Evolutionary conservation across 306 rosid species (phyloP), one percentile per base, ranked within the genome.

Genomic region (Echinosophora koreensis): DNA sequence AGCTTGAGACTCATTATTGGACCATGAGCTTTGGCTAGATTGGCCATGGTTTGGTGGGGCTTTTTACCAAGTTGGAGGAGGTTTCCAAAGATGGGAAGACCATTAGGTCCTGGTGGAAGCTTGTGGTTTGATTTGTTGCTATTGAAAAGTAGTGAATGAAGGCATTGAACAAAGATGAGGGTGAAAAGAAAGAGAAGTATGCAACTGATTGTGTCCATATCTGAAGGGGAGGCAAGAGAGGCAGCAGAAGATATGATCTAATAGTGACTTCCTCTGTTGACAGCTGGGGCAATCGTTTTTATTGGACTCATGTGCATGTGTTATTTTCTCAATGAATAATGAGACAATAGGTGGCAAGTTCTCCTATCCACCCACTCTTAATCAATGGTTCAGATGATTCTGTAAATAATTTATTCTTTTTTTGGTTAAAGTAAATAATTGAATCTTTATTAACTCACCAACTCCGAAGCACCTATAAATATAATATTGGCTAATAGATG

Each of bases 21-120:
- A 35, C 92, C 94, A 13, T 86, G 69, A n/a, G 0, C 51, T 2
- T 75, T 39, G 59, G 89, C 80, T 5, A 86, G 86, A 0, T 12
- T 41, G 41, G 92, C 73, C 8, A 89, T 8, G n/a, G 89, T 74
- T 60, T 86, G 69, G 61, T 91, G 92, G 0, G 89, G 92, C 15
- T 84, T 89, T n/a, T 61, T 18, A 0, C 93, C 94, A 1, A 89
- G 74, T 34, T 83, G 84, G 18, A 81, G 55, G 28, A 91, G 86
- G 80, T 89, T 91, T 4, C 94, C 97, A 0, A 91, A 18, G 0
- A 89, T 2, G 0, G 88, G 91, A 5, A 77, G 6, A 0, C 83
- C 89, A 3, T 1, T 8, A 1, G 92, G 93, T 2, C 93, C 88
- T 2, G 97, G 92, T 32, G 92, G 97, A 16, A 84, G 87, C n/a